Base-by-base conservation (phyloP, 176 grass and related monocot genomes). In the Stipa capillata region DNA sequence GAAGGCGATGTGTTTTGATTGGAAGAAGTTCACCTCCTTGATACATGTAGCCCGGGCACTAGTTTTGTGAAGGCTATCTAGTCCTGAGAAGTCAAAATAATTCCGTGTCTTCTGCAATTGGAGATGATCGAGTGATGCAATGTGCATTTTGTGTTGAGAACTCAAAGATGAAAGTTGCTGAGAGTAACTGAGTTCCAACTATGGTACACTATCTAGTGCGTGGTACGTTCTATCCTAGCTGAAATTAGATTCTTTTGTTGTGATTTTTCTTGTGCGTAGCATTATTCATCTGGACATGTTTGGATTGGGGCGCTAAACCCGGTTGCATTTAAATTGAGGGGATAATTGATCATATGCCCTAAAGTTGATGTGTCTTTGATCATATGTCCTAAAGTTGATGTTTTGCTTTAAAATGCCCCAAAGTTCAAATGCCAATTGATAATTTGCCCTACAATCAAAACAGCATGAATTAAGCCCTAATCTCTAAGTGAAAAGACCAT, bases 1-100 rank as follows among this genome's bases (percentile, higher is more conserved):
- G 40, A 74, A 79, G 29, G 55, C 79, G 80, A 70, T 69, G 66
- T 44, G 33, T 79, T 84, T 51, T 29, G 41, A 5, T n/a, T 32
- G 52, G 67, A 63, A 68, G 71, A 64, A 40, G 40, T 36, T 55
- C 49, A 27, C 32, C 50, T 72, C 28, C 28, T 81, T 59, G 58
- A 59, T 74, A 51, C 53, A 67, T 82, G 36, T 65, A 65, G 65
- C 69, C 24, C 15, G 20, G 4, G 66, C 48, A 25, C 12, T 72
- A 12, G 52, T 44, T 71, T 36, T 34, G 8, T 77, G 37, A 32
- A 65, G 18, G 28, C 5, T 69, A 42, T 65, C 31, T 69, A 33
- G 31, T 29, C 78, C 27, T 13, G 25, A 31, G 27, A 53, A 73
- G 14, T 54, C 6, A 8, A 31, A 73, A 43, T 27, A 5, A 43